Evolutionary conservation across 2,329 filamentous ascomycete genomes (phyloP), one percentile per base, ranked within the genome.

Genomic region (Coniochaeta sp.): DNA sequence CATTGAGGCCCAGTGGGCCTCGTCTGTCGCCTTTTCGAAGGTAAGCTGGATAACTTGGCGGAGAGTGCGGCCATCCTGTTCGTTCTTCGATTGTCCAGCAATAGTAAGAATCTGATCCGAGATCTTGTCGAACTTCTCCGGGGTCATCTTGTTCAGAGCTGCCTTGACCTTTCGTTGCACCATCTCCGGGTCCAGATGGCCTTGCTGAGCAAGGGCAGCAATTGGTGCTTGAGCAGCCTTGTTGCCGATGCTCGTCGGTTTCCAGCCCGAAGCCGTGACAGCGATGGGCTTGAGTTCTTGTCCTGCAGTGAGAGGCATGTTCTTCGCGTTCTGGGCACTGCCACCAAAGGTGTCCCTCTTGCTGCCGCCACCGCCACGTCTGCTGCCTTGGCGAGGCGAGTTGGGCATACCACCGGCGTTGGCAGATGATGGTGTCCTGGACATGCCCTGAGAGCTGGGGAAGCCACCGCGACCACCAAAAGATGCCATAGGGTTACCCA

Each of bases 161-260:
- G 92, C 89, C 87, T 99, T 99, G 73, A 99, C 95, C 87, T 99
- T 99, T 68, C 93, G 89, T 79, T 99, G 95, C 61, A 99, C 95
- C 81, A 95, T 86, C 68, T 93, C 91, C 26, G 95, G 93, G 65
- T 96, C 86, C 78, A 98, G 84, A 68, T 90, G 82, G 58, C 79
- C 78, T 9, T 79, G 73, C 64, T 79, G 75, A 60, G 80, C 75
- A 62, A 76, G 70, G 61, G 75, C 72, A 40, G 75, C 72, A 50
- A 75, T 63, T 43, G 78, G 73, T 58, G 72, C 63, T 33, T 73
- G 72, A 43, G 72, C 66, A 58, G 68, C 59, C 63, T 73, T 73
- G 65, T 74, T 76, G 58, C 77, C 81, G 58, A 96, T 63, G 68
- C 89, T 95, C 59, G 81, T 86, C 28, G 95, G 91, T 78, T 96